These are phyloP conservation scores for Mycogone perniciosa DNA, from an alignment of 2,329 filamentous ascomycete species.

Conservation along the genomic window DNA sequence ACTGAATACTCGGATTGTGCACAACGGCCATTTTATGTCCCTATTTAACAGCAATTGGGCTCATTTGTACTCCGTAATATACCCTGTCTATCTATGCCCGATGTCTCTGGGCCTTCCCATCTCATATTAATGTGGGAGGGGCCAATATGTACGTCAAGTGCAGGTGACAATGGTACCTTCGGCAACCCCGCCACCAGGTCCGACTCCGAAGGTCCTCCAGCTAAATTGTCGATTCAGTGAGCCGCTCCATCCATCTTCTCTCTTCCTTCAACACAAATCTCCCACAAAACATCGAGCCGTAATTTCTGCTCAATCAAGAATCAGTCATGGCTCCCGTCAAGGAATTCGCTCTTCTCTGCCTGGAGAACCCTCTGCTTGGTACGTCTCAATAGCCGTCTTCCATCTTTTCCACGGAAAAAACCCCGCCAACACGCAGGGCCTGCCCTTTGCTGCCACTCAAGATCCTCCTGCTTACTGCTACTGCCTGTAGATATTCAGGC, in stretches of 20 bases:
- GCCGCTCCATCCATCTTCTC: slow-evolving; percentile 3
- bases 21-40: no score
- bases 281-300: neutral
- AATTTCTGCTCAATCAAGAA: slow-evolving; percentile 4
- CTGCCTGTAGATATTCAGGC: slow-evolving; percentile 77
- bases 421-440: no score
- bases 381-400: slow-evolving; percentile 26
- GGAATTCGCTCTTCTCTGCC: slow-evolving; percentile 81
- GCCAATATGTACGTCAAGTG: neutral
- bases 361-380: slow-evolving; percentile 98
- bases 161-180: neutral
- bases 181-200: neutral
- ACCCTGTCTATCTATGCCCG: no score
- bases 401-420: neutral
- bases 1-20: no score
- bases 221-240: slow-evolving; percentile 2
- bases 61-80: no score
- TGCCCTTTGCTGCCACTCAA: neutral
- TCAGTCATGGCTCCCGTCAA: slow-evolving; percentile 59
- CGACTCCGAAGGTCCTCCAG: neutral
- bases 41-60: no score
- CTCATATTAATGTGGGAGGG: no score
- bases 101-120: no score
- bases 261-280: neutral
- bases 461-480: neutral